Base-by-base conservation (phyloP, 306 rosid genomes). In the Rosa rugosa region DNA sequence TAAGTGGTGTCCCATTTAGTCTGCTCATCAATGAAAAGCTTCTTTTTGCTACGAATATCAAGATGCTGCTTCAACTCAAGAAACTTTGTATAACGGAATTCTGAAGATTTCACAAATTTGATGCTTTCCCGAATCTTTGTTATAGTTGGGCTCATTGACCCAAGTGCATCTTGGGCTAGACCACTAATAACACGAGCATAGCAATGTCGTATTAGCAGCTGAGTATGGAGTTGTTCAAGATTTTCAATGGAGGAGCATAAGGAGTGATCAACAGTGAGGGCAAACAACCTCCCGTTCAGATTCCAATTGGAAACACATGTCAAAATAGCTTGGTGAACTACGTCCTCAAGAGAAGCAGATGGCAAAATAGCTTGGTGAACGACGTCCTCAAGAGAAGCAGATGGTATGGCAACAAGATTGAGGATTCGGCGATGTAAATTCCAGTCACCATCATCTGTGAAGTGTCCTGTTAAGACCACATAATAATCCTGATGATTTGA, bases 1-100 rank as follows among this genome's bases (percentile, higher is more conserved):
- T 85, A 92, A 22, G 97, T 92, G 13, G 94, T 88, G 80, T 94
- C 89, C 97, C 98, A 94, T 76, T 80, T 94, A 77, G 86, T 83
- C 65, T 70, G 79, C 59, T 92, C 87, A 77, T 92, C 98, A 16
- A 89, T 78, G 47, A 81, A 69, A 74, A 94, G 90, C 46, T 88
- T 84, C 86, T 71, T 86, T 59, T 22, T 46, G 85, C 92, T 82
- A 22, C 90, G 89, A 73, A 90, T 10, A 46, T 0, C 13, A 46
- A 94, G 90, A 50, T 85, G 94, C 57, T 83, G 83, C 89, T 90
- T 94, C 78, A 90, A 82, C 85, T 94, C 86, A 23, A 86, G 62
- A 79, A 94, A 92, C 88, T 82, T 84, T 65, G 80, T 88, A 80
- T 88, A 89, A 46, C 60, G 89, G 38, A 83, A 78, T 57, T 86